These are phyloP conservation scores for Colletotrichum limetticola DNA, from an alignment of 2,329 filamentous ascomycete genomes.

Conservation along the genomic window DNA sequence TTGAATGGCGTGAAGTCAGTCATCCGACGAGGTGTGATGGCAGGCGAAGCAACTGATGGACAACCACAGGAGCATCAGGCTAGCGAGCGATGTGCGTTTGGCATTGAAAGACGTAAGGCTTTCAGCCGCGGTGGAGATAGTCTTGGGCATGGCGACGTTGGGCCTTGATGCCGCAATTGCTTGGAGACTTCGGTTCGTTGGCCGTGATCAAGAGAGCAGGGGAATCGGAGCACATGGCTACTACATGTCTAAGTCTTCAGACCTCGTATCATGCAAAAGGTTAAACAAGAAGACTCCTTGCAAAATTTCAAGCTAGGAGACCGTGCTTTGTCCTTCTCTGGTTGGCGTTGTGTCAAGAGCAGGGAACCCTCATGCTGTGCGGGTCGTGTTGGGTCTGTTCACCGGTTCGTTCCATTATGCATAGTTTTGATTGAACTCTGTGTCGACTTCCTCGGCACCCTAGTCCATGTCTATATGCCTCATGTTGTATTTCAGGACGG, in stretches of 20 bases:
- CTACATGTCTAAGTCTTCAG: too few species aligned
- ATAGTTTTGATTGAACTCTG: background rate
- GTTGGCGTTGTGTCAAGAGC: background rate
- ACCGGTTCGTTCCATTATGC: background rate
- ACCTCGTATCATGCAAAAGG: too few species aligned
- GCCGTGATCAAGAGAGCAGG: too few species aligned
- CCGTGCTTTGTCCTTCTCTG: background rate
- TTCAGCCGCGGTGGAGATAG: background rate
- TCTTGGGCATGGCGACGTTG: background rate
- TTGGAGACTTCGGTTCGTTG: too few species aligned
- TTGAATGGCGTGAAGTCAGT: background rate
- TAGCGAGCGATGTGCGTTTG: background rate
- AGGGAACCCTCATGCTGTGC: background rate
- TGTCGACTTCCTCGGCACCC: background rate
- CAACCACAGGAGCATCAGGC: too few species aligned
- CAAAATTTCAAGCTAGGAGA: background rate
- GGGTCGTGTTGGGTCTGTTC: background rate
- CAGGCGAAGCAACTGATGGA: background rate
- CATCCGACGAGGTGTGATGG: background rate
- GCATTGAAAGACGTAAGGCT: background rate
- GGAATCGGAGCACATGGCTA: too few species aligned
- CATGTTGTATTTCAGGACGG: too few species aligned
- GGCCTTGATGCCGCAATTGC: too few species aligned
- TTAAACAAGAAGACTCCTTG: background rate
- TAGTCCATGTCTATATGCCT: background rate